phyloP scores from a whole-genome alignment of 768 basidiomycete genomes.

The Auricularia cornea region DNA sequence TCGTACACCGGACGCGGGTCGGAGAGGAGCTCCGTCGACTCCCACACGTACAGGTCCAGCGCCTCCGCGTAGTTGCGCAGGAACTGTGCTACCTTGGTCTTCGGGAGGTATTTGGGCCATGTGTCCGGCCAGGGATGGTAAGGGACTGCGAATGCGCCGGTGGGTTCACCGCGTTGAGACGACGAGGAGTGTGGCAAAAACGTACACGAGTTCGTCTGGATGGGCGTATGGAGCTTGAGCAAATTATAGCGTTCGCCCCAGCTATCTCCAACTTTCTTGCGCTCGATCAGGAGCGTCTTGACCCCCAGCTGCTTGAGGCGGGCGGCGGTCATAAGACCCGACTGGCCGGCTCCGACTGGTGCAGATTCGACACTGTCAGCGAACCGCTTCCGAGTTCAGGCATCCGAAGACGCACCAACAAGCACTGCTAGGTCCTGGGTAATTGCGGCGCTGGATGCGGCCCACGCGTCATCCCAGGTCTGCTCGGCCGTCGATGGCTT shows the following conservation, averaged over 20 bases:
- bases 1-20: conserved; percentile 29
- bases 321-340: conserved; percentile 34
- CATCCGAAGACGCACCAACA: conserved; percentile 23
- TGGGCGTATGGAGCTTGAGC: conserved; percentile 29
- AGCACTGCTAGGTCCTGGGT: conserved; percentile 32
- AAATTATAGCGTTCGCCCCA: conserved; percentile 39
- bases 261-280: conserved; percentile 29
- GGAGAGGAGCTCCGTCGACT: conserved; percentile 21
- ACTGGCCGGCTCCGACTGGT: conserved; percentile 36
- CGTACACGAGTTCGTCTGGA: neutral
- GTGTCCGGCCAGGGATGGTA: conserved; percentile 31
- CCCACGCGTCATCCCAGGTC: neutral
- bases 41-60: conserved; percentile 40
- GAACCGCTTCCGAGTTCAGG: neutral
- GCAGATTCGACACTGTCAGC: no score
- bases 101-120: conserved; percentile 35
- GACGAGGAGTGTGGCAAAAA: no score
- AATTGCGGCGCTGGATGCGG: neutral
- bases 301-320: conserved; percentile 36
- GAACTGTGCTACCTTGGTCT: conserved; percentile 37
- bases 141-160: conserved; percentile 22
- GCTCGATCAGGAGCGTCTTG: conserved; percentile 31
- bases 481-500: neutral
- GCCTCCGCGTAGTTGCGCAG: conserved; percentile 32
- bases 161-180: no score